Evolutionary conservation across 345 rosid species (phyloP).

Genomic region (Crucihimalaya himalaica): DNA sequence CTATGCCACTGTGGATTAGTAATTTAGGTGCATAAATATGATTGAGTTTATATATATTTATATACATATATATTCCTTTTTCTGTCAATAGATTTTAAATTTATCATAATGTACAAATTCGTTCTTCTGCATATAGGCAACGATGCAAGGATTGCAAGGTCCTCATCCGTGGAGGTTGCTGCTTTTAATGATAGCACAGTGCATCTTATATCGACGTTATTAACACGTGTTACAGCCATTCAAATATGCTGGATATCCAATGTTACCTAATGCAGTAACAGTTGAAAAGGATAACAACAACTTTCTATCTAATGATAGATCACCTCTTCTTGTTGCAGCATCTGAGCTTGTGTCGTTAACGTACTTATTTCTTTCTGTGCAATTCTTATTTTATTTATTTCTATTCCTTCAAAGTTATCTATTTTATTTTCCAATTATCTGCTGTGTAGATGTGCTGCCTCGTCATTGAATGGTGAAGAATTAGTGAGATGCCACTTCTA

Average conservation of each 20-base stretch:
- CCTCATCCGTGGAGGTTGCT: constrained; percentile 98
- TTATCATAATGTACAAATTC: neutral
- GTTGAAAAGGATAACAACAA: constrained; percentile 90
- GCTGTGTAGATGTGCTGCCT: constrained; percentile 75
- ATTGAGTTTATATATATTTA: too few relatives aligned
- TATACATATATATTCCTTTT: neutral
- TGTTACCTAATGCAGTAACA: constrained; percentile 89
- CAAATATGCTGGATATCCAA: constrained; percentile 99
- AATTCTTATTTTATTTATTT: constrained; percentile 17
- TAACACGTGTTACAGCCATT: constrained; percentile 87
- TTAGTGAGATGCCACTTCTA: constrained; percentile 91
- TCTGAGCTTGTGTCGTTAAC: constrained; percentile 96
- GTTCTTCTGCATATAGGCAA: constrained; percentile 60
- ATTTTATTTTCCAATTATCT: constrained; percentile 11
- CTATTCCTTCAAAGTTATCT: constrained; percentile 29
- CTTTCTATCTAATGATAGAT: constrained; percentile 87
- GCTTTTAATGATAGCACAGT: constrained; percentile 93
- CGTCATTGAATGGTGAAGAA: constrained; percentile 99
- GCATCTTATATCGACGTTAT: constrained; percentile 89
- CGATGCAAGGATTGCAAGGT: constrained; percentile 99
- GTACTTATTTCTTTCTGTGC: constrained; percentile 45
- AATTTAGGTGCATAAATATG: constrained; percentile 9
- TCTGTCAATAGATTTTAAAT: too few relatives aligned
- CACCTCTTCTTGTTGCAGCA: constrained; percentile 97
- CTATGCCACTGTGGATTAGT: neutral